Percentiles rank a stretch among this genome's conserved stretches.
These are phyloP conservation scores for Aspergillus indologenus DNA, from an alignment of 495 filamentous ascomycete genomes.

Conservation along the genomic window DNA sequence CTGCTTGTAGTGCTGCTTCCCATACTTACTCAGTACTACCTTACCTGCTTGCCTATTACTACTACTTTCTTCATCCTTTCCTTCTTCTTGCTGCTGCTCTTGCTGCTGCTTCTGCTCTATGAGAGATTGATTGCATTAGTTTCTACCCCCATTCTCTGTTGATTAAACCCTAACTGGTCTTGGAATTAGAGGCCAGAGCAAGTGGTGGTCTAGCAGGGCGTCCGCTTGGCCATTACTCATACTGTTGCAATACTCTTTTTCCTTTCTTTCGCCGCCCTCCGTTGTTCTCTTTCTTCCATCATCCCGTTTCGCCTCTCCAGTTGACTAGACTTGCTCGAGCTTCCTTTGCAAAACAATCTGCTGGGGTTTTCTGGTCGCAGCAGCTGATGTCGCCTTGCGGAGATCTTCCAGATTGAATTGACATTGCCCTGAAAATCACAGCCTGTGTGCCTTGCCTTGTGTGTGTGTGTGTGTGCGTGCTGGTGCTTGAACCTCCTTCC, in stretches of 20 bases:
- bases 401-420: constrained; percentile 15
- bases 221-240: constrained; percentile 1
- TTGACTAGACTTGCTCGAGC: not conserved
- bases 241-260: not conserved
- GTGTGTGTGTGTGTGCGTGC: constrained; percentile 1
- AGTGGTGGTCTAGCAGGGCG: not conserved
- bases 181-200: not conserved
- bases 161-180: too few species aligned
- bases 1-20: not conserved
- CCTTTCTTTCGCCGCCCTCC: not conserved
- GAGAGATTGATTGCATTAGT: constrained; percentile 6
- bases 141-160: not conserved
- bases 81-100: constrained; percentile 1
- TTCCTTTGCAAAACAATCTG: too few species aligned
- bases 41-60: not conserved
- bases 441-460: not conserved
- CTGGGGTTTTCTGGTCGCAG: not conserved
- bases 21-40: not conserved
- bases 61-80: not conserved
- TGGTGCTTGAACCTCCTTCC: constrained; percentile 8
- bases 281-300: not conserved
- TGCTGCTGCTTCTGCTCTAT: constrained; percentile 8
- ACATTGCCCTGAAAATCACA: constrained; percentile 7
- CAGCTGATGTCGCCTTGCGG: not conserved
- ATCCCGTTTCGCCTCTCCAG: not conserved